Base-by-base conservation (phyloP, 148 eudicot genomes). In the Heliosperma pusillum region DNA sequence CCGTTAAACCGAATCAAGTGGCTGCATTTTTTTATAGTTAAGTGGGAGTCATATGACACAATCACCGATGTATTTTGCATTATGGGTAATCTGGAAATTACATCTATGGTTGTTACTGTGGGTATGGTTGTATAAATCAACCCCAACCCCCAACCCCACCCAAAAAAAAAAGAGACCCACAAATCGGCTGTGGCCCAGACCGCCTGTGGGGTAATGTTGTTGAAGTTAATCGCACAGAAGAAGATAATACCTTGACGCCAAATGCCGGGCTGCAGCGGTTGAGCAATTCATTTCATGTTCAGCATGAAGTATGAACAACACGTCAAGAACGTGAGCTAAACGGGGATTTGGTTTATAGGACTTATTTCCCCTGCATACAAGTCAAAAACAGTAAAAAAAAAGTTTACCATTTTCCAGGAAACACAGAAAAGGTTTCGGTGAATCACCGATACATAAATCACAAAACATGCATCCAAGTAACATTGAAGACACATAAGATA, bases 271-370 rank as follows among this genome's bases (percentile, higher is more conserved):
- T 75, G 99, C 99, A 81, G 99, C 92, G 6, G 99, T 95, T 21
- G 97, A 95, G 85, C 97, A 95, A 83, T 92, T 95, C 97, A 95
- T 95, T 80, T 92, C 97, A 95, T 95, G 99, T 81, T 95, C 99
- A 22, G 99, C 99, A 69, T 95, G 99, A 71, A 95, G 82, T 78
- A 95, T 84, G 85, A 95, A 95, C 56, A 95, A 92, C 74, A 95
- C 83, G 78, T 95, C 97, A 24, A 96, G 81, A 59, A 86, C 99
- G 36, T 94, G 99, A 76, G 99, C 99, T 67, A 96, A 85, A 30
- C 93, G 86, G 62, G 97, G 93, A 86, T 96, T 96, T 63, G 99
- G 99, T 83, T 89, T 90, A 79, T 96, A 96, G 61, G 89, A 66
- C 81, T 92, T 90, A 79, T 96, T 76, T 53, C 97, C 97, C 78